Conservation (phyloP, 148 eudicot genomes). For the Gaultheria prostrata region DNA sequence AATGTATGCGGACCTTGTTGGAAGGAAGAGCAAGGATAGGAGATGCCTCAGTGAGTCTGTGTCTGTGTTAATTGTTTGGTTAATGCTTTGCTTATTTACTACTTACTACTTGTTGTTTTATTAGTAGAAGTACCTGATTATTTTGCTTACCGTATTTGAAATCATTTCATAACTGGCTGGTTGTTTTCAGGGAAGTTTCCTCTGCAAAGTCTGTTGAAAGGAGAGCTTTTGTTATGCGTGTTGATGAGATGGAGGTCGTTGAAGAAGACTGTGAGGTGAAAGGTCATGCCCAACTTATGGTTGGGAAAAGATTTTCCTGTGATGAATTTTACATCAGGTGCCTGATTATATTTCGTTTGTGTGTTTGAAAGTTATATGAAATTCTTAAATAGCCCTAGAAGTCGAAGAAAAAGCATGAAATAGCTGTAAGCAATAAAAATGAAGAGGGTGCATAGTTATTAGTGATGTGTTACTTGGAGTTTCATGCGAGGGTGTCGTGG, state of each 20-base stretch:
- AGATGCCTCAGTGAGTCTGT: background rate
- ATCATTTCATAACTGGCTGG: background rate
- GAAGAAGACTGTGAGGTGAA: conserved; percentile 45
- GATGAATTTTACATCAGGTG: conserved; percentile 56
- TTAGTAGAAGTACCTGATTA: background rate
- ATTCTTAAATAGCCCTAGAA: background rate
- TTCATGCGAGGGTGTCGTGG: background rate
- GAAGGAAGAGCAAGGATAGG: background rate
- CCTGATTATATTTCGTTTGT: background rate
- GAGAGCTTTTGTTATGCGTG: conserved; percentile 60
- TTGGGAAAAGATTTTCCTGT: conserved; percentile 48
- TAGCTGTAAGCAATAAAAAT: background rate
- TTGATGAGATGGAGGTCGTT: conserved; percentile 34
- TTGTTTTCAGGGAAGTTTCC: conserved; percentile 33
- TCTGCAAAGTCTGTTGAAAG: conserved; percentile 26
- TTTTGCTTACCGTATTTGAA: background rate
- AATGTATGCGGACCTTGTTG: background rate
- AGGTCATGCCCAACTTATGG: conserved; percentile 28
- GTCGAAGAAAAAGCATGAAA: background rate
- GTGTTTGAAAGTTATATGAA: background rate
- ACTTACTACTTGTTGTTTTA: background rate
- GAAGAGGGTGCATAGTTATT: background rate
- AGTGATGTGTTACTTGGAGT: background rate
- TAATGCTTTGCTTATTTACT: background rate
- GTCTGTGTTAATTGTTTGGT: background rate